A percentile compares a stretch with the other conserved stretches of the same genome.
Evolutionary conservation across 192 early-diverging fungal species (phyloP).

Genomic region (Endogone sp.): DNA sequence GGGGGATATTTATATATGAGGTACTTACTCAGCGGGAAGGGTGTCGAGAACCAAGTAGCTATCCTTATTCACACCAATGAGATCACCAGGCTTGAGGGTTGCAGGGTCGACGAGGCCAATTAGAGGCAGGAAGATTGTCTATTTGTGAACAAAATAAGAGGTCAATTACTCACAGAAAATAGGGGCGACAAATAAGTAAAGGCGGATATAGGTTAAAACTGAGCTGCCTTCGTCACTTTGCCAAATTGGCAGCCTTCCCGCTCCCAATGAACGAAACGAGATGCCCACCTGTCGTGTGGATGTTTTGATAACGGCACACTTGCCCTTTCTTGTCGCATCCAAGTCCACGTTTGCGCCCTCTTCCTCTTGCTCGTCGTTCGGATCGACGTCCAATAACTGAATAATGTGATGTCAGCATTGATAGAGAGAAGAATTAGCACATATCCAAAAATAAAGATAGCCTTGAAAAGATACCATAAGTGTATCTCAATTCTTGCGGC

Average conservation of each 20-base stretch:
- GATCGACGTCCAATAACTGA: constrained; percentile 87
- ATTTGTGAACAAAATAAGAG: neutral
- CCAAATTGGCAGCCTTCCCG: too few species aligned
- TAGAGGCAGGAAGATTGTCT: constrained; percentile 96
- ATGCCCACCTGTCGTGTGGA: constrained; percentile 86
- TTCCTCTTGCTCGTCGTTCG: constrained; percentile 85
- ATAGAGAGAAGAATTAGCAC: neutral
- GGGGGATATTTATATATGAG: neutral
- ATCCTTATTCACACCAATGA: constrained; percentile 99
- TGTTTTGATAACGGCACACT: constrained; percentile 96
- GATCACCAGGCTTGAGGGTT: constrained; percentile 89
- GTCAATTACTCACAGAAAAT: too few species aligned
- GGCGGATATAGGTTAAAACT: too few species aligned
- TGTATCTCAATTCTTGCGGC: neutral
- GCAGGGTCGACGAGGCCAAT: constrained; percentile 91
- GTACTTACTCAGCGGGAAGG: constrained; percentile 85
- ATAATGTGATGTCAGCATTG: neutral
- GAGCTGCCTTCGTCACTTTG: too few species aligned
- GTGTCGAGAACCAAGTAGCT: constrained; percentile 93
- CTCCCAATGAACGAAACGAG: too few species aligned
- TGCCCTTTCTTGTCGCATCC: constrained; percentile 91
- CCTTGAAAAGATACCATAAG: too few species aligned
- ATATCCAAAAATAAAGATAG: too few species aligned
- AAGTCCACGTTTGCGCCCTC: constrained; percentile 93
- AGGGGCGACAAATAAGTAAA: too few species aligned